Evolutionary conservation across 306 rosid genomes (phyloP).

Genomic region (Prunus mongolica): DNA sequence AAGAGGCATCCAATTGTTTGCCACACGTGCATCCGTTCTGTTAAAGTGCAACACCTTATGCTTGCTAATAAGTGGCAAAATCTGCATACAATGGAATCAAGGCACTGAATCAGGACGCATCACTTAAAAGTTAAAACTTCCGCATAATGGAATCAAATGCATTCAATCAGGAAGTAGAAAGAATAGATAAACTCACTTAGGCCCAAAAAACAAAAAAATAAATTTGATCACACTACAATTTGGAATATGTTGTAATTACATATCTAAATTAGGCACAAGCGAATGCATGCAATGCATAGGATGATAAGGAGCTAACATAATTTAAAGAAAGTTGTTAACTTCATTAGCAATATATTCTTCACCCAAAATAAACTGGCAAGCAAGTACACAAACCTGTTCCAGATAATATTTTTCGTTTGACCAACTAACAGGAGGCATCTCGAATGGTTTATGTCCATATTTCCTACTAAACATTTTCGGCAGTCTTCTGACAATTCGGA

Average conservation of each 20-base stretch:
- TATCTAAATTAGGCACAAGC: not conserved
- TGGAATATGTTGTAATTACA: not conserved
- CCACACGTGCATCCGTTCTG: constrained; percentile 84
- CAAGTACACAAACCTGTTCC: constrained; percentile 62
- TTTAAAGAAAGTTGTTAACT: not conserved
- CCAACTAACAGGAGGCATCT: constrained; percentile 99
- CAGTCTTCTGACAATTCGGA: constrained; percentile 81
- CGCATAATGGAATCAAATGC: constrained; percentile 2
- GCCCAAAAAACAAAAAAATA: not conserved
- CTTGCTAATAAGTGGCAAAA: constrained; percentile 72
- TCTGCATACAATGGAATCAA: constrained; percentile 49
- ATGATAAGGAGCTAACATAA: not conserved
- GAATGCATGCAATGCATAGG: not conserved
- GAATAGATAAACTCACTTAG: not conserved
- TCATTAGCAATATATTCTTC: not conserved
- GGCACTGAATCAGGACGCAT: constrained; percentile 19
- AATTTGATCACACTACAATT: not conserved
- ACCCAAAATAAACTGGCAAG: not conserved
- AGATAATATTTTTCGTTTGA: constrained; percentile 80
- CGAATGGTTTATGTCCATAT: constrained; percentile 47
- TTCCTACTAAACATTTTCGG: constrained; percentile 69
- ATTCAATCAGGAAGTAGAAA: not conserved
- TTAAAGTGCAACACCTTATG: constrained; percentile 81
- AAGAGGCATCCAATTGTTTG: constrained; percentile 72
- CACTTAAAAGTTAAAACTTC: constrained; percentile 8